These are phyloP conservation scores for Botrytis squamosa DNA, from an alignment of 2,329 filamentous ascomycete species.

Conservation along the genomic window DNA sequence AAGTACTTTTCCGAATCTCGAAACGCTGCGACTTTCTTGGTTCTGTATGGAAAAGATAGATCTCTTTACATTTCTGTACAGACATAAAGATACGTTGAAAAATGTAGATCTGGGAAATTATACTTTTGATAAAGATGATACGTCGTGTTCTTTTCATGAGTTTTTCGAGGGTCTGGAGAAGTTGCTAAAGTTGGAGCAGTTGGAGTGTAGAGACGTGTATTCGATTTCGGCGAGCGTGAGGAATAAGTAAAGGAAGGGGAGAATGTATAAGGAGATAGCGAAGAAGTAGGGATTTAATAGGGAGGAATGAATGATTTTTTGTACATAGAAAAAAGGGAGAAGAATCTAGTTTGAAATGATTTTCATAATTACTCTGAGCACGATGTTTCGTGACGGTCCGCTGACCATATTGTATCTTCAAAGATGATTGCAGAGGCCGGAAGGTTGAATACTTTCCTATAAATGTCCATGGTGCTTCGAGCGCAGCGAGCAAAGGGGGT, in stretches of 20 bases:
- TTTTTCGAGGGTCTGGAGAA: neutral
- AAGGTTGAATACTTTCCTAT: neutral
- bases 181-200: neutral
- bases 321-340: neutral
- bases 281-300: neutral
- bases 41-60: neutral
- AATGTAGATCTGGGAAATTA: neutral
- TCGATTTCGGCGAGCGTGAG: neutral
- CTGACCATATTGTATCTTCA: neutral
- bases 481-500: neutral
- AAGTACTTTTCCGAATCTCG: neutral
- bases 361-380: too few species aligned
- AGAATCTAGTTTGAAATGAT: fast-evolving
- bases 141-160: neutral
- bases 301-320: neutral
- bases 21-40: neutral
- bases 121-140: neutral
- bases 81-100: neutral
- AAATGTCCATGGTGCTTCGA: neutral
- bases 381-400: neutral
- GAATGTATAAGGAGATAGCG: neutral
- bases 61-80: neutral
- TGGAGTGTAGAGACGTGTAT: neutral
- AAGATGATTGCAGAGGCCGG: neutral
- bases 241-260: neutral